A percentile compares a stretch with the other conserved stretches of the same genome.
Evolutionary conservation across 2,329 filamentous ascomycete species (phyloP).

Genomic region (Aspergillus vadensis): DNA sequence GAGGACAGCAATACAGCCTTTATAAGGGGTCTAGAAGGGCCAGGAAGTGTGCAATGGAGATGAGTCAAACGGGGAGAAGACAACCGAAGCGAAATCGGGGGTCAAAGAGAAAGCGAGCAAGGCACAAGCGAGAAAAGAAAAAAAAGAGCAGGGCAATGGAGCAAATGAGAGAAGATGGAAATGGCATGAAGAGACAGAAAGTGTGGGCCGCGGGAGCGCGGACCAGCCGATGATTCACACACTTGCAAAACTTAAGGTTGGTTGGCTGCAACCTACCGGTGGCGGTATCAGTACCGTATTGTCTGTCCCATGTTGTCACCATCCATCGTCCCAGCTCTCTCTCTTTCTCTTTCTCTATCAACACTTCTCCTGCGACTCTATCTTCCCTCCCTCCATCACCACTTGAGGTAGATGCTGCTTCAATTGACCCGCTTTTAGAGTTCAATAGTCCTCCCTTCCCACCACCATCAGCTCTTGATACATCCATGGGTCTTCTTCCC

Average conservation of each 20-base stretch:
- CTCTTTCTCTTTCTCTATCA: too few species aligned
- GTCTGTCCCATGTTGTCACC: too few species aligned
- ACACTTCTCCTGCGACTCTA: too few species aligned
- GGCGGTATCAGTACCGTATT: slow-evolving; percentile 3
- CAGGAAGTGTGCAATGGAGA: background rate
- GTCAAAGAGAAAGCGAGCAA: background rate
- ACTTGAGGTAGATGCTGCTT: background rate
- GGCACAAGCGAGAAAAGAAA: background rate
- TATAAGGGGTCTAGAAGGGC: slow-evolving; percentile 1
- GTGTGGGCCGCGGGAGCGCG: slow-evolving; percentile 1
- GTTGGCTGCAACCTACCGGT: slow-evolving; percentile 1
- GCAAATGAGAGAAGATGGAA: background rate
- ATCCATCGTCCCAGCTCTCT: too few species aligned
- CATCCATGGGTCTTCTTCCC: background rate
- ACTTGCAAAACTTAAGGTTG: background rate
- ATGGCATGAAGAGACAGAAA: background rate
- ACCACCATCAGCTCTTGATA: background rate
- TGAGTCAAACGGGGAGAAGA: background rate
- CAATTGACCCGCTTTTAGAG: background rate
- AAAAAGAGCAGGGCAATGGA: background rate
- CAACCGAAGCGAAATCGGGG: background rate
- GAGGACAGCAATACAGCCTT: background rate
- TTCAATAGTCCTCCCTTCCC: background rate
- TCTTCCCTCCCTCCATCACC: too few species aligned
- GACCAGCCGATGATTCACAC: slow-evolving; percentile 2